Base-by-base conservation (phyloP, 345 rosid species). In the Dipteronia dyeriana region DNA sequence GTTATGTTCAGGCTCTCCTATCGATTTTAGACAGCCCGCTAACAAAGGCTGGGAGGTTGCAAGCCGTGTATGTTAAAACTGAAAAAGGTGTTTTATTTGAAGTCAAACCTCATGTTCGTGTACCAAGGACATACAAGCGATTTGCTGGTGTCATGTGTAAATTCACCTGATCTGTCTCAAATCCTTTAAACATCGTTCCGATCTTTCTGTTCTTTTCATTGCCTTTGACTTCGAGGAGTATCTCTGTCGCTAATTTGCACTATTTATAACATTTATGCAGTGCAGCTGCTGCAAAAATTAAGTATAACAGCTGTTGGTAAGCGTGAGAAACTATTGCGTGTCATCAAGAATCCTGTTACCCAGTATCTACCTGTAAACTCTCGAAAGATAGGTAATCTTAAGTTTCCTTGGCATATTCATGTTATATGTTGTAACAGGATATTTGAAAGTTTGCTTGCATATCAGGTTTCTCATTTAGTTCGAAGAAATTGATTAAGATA, bases 21-120 rank as follows among this genome's bases (percentile, higher is more conserved):
- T 76, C 90, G 23, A 95, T 95, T 78, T 74, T 93, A 70, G 98
- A 95, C 80, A 95, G 97, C 80, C 97, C 97, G 1, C 70, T 95
- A 62, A 93, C 88, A 66, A 91, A 93, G 81, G 97, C 98, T 74
- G 98, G 97, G 76, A 90, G 92, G 76, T 83, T 95, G 72, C 84
- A 77, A 76, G 92, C 97, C 7, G 87, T 95, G 13, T 93, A 91
- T 68, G 97, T 95, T 79, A 89, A 77, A 83, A 95, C 98, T 7
- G 95, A 91, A 29, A 86, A 87, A 87, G 97, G 97, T 81, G 93
- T 95, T 38, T 97, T 92, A 73, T 86, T 95, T 82, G 92, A 95
- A 86, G 90, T 95, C 29, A 90, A 90, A 74, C 95, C 97, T 43
- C 89, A 93, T 79, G 97, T 91, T 49, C 95, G 97, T 62, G 83